A percentile compares a stretch with the other conserved stretches of the same genome.
Evolutionary conservation across 2,329 filamentous ascomycete species (phyloP).

Genomic region (Colletotrichum chrysophilum): DNA sequence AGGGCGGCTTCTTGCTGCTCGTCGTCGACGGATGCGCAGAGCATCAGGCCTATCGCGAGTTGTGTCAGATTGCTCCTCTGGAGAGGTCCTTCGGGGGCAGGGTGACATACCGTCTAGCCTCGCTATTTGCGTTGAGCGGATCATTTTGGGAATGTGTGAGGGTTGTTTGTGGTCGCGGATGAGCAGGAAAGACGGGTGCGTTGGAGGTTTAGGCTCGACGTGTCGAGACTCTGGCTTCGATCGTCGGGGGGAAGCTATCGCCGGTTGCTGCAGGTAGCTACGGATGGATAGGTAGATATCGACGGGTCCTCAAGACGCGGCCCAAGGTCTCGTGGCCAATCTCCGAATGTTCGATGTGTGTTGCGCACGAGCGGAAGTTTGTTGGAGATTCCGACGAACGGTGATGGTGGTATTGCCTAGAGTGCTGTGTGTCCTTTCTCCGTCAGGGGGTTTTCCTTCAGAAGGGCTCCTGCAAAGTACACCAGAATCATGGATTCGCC

Average conservation of each 20-base stretch:
- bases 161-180: neutral
- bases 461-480: neutral
- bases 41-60: conserved; percentile 75
- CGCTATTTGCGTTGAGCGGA: conserved; percentile 91
- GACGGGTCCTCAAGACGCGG: conserved; percentile 8
- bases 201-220: neutral
- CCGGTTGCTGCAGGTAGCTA: neutral
- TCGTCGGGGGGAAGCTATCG: conserved; percentile 1
- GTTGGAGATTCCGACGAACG: neutral
- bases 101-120: conserved; percentile 77
- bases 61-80: conserved; percentile 22
- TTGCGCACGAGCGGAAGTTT: neutral
- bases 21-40: conserved; percentile 94
- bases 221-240: neutral
- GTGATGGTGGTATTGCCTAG: neutral
- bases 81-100: neutral
- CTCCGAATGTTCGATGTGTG: neutral
- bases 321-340: neutral
- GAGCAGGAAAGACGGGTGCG: neutral
- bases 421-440: conserved; percentile 1
- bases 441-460: neutral
- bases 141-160: conserved; percentile 59
- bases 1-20: conserved; percentile 80
- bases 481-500: conserved; percentile 10
- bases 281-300: neutral